These are phyloP conservation scores for Fonsecaea pedrosoi DNA, from an alignment of 2,329 filamentous ascomycete genomes.

Conservation along the genomic window DNA sequence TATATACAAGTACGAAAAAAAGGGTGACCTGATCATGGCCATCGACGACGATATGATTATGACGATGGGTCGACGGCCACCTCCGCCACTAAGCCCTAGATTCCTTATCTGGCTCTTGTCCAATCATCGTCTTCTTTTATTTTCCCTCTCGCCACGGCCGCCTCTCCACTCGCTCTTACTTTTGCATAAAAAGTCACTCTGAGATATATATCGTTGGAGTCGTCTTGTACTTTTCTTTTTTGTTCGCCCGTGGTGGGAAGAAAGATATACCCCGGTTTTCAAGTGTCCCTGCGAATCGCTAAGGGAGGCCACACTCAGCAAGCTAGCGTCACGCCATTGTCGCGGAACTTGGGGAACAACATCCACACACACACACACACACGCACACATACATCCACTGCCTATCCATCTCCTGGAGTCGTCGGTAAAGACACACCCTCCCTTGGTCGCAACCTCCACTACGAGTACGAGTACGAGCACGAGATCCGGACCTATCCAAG, in stretches of 20 bases:
- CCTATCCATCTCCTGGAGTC: neutral
- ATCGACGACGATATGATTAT: neutral
- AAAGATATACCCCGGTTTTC: neutral
- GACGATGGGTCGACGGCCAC: constrained; percentile 5
- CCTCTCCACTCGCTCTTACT: too few relatives aligned
- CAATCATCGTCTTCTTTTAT: neutral
- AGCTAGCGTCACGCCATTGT: neutral
- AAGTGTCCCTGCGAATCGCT: neutral
- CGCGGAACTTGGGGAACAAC: neutral
- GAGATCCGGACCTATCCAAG: neutral
- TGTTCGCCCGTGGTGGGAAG: neutral
- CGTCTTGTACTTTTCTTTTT: neutral
- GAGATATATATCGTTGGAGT: neutral
- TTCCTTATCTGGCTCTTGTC: constrained; percentile 17
- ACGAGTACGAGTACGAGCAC: neutral
- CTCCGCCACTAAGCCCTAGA: constrained; percentile 11
- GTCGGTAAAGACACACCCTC: neutral
- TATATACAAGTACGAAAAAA: neutral
- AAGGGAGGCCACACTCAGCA: neutral
- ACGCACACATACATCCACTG: neutral
- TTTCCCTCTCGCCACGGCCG: neutral
- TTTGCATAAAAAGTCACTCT: neutral
- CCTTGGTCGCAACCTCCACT: neutral
- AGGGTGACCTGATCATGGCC: neutral
- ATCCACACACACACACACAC: neutral